Base-by-base conservation (phyloP, 202 grass and related monocot species). In the Eragrostis tef region DNA sequence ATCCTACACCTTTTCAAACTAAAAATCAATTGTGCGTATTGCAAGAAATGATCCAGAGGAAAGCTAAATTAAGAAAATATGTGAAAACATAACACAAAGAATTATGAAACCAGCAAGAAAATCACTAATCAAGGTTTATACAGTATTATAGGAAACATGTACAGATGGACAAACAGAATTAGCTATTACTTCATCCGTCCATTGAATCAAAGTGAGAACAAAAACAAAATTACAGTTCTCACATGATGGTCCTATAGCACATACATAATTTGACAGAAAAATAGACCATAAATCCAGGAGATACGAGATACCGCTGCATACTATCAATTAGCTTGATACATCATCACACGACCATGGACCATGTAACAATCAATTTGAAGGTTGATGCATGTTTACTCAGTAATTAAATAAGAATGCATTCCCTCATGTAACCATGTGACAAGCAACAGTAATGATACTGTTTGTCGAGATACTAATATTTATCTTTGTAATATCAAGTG, bases 31-130 rank as follows among this genome's bases (percentile, higher is more conserved):
- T 47, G 16, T 60, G 59, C 2, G 19, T 67, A 67, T 57, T 25
- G 10, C 13, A 34, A 68, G 53, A 60, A 60, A 34, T 69, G 20
- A 57, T 68, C n/a, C 1, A 22, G 36, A 17, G 22, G 25, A 64
- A 64, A 47, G 53, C 34, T 41, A 21, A 58, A 21, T 17, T 45
- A 67, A 67, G 7, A 67, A 46, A 47, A 56, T 31, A 58, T 46
- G 22, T 47, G 10, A 21, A 67, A 83, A 31, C 11, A 56, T 19
- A 56, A 69, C 13, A 70, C 1, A 57, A 70, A 70, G 1, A 54
- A 69, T 15, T 80, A 36, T 20, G 15, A 70, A 80, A 52, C 14
- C 31, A 34, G 13, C 49, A 74, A 11, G 36, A 17, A 16, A 79
- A 79, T 41, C 8, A 26, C 19, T 46, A 58, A 27, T 54, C 3